Conservation (phyloP, 345 rosid genomes). For the Nasturtium officinale region DNA sequence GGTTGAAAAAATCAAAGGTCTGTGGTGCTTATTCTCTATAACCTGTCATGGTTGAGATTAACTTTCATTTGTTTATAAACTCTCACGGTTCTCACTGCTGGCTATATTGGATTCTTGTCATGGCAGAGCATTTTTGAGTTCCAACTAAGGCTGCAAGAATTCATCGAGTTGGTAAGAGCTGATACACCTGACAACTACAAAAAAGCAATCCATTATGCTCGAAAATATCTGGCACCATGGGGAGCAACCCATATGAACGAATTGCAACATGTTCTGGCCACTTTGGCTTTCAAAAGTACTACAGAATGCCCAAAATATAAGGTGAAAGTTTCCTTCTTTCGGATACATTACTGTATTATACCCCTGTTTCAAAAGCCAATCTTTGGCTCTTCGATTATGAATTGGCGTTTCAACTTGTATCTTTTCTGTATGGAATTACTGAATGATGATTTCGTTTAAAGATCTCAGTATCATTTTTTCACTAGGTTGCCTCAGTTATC, state of each 20-base stretch:
- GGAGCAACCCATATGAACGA: constrained; percentile 87
- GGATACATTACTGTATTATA: not conserved
- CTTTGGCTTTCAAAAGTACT: constrained; percentile 82
- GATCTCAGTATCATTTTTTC: constrained; percentile 2
- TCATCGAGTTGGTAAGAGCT: constrained; percentile 84
- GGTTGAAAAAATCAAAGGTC: constrained; percentile 96
- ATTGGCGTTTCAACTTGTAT: constrained; percentile 13
- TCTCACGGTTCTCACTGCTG: not conserved
- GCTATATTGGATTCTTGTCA: constrained; percentile 10
- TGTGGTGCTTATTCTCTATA: not conserved
- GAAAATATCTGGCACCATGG: constrained; percentile 87
- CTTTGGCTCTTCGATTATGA: constrained; percentile 12
- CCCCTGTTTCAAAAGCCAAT: constrained; percentile 14
- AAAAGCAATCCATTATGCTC: constrained; percentile 78
- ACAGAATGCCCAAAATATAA: constrained; percentile 80
- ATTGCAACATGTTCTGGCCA: constrained; percentile 74
- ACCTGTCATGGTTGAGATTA: constrained; percentile 13
- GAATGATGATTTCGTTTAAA: constrained; percentile 3
- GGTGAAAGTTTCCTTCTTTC: constrained; percentile 50
- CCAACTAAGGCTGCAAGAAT: constrained; percentile 95
- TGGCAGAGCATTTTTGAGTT: constrained; percentile 90
- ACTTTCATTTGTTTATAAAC: constrained; percentile 14
- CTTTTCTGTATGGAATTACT: constrained; percentile 14
- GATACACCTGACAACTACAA: constrained; percentile 69
- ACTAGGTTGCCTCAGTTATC: constrained; percentile 15